Base-by-base conservation (phyloP, 106 monocot genomes). In the Posidonia australis region DNA sequence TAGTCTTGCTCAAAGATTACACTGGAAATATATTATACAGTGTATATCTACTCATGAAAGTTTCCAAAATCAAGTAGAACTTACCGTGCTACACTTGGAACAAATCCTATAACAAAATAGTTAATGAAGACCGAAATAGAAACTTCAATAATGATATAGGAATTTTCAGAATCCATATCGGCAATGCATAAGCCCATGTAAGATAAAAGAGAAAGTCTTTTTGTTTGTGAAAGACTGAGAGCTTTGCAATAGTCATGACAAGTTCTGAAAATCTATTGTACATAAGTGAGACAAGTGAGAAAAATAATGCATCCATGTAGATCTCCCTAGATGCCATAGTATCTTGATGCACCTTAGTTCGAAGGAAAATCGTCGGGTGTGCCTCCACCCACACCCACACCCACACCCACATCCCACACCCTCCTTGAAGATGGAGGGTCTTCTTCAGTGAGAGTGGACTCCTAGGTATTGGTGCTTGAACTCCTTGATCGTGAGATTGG, bases 191-290 rank as follows among this genome's bases (percentile, higher is more conserved):
- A 45, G 79, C 71, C 86, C 86, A 86, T 32, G 86, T 68, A 59
- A 82, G 86, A 31, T 70, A 86, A 60, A 86, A 82, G 1, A 74
- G 51, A 24, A 82, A 69, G 51, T 86, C 86, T 28, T 82, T 82
- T 53, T 86, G 86, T 67, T 86, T 86, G 74, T 76, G 82, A 66
- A 86, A 86, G 21, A 80, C 74, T 4, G 86, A 82, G 28, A 86
- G 86, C 73, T 77, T 86, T 10, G 59, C 65, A 41, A 86, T 69
- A 56, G 67, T 86, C 86, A 86, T 86, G 1, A 79, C 70, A 28
- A 86, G 47, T 32, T 86, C 86, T 7, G 79, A 69, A 31, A 79
- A 74, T 7, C 86, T 79, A 70, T 86, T 86, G 54, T 82, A 86
- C 61, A 86, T 57, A 22, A 57, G 12, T 22, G 13, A 46, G 53